phyloP scores from a whole-genome alignment of 306 rosid species.

The Trichosanthes cucumerina region DNA sequence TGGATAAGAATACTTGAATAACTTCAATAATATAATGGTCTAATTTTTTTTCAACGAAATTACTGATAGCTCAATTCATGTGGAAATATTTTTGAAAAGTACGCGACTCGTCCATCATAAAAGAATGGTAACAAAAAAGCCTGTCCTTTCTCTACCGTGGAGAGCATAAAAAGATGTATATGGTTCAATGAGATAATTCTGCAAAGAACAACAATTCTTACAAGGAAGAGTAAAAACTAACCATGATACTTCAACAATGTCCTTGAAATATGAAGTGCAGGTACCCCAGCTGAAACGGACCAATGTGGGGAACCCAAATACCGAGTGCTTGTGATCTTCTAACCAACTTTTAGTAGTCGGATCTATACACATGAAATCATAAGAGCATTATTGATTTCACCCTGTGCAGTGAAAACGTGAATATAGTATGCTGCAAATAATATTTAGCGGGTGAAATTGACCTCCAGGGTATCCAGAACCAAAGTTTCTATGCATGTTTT shows the following conservation, averaged over 20 bases:
- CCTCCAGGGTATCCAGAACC: slow-evolving; percentile 99
- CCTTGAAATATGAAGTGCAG: slow-evolving; percentile 67
- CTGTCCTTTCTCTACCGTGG: neutral
- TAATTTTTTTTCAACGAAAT: neutral
- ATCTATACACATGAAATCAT: slow-evolving; percentile 35
- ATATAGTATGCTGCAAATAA: neutral
- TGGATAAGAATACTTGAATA: neutral
- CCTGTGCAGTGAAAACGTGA: neutral
- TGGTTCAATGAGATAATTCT: neutral
- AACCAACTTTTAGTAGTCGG: slow-evolving; percentile 86
- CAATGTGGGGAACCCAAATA: slow-evolving; percentile 88
- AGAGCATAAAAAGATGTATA: neutral
- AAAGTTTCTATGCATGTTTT: slow-evolving; percentile 54
- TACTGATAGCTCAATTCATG: neutral
- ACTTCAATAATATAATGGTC: neutral
- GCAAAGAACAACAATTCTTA: slow-evolving; percentile 12
- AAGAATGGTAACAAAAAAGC: neutral
- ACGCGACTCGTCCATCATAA: neutral
- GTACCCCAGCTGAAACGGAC: slow-evolving; percentile 98
- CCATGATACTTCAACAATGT: slow-evolving; percentile 67
- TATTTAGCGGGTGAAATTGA: slow-evolving; percentile 13
- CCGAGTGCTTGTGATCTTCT: slow-evolving; percentile 53
- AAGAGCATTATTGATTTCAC: slow-evolving; percentile 14
- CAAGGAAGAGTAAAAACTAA: slow-evolving; percentile 25
- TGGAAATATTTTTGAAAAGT: neutral